Evolutionary conservation across 768 basidiomycete genomes (phyloP), one percentile per base, ranked within the genome.

Genomic region (Leccinum fibrillosum): DNA sequence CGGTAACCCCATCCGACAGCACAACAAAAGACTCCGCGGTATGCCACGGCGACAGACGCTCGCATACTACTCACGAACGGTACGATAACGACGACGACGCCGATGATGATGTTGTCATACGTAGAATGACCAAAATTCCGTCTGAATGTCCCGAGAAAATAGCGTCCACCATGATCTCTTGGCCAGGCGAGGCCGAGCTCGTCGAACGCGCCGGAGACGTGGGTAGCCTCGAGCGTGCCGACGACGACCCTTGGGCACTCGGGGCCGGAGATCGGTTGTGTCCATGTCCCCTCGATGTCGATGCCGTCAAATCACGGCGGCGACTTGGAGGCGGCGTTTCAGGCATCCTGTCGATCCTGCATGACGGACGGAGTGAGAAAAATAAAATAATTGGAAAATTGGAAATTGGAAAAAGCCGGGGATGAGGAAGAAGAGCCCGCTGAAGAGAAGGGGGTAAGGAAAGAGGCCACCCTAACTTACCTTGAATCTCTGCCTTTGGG

Each of bases 111-210:
- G 73, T 68, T 35, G 81, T 78, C 49, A 78, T 74, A 21, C 90
- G 83, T 12, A 92, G 73, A 62, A 92, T 89, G 61, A 90, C 87
- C 76, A 92, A 83, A 56, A 92, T 77, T 5, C 90, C 90, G 67
- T 92, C 90, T 28, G 90, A 92, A 68, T 92, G 90, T 5, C 88
- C 90, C 34, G 89, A 90, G 67, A 92, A 91, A 55, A 92, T 91
- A 2, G 89, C 87, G 65, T 92, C 90, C 12, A 92, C 88, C 32
- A 77, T 62, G 54, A 86, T 76, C 63, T 81, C 80, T 39, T 67
- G 55, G 53, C 56, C 60, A 7, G 49, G 32, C 7, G 61, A 57
- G 19, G 57, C 23, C 2, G 47, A 17, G n/a, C 11, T 32, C 2
- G 30, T 35, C 7, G 65, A 44, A 15, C 35, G 26, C 8, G 35